Conservation (phyloP, 495 filamentous ascomycete genomes). For the Baudoinia panamericana region DNA sequence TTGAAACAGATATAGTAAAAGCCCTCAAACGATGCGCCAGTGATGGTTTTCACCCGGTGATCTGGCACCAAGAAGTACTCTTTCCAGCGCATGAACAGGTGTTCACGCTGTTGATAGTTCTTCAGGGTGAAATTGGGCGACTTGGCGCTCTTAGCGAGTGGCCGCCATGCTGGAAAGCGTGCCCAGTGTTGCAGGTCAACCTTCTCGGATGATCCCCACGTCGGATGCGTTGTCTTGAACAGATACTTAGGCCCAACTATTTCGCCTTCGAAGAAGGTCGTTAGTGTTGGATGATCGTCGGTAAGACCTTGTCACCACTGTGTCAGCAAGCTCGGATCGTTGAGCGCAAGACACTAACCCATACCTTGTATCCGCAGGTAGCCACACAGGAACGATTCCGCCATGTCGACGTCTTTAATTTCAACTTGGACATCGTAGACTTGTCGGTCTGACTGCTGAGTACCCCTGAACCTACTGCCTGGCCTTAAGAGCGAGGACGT, state of each 20-base stretch:
- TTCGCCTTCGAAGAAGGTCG: conserved; percentile 97
- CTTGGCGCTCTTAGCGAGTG: conserved; percentile 61
- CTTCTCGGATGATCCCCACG: conserved; percentile 87
- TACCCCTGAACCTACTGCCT: conserved; percentile 78
- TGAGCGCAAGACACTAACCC: too few relatives aligned
- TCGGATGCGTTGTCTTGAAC: conserved; percentile 77
- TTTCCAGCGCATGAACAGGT: conserved; percentile 99
- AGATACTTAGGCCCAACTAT: conserved; percentile 92
- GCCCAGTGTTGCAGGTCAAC: conserved; percentile 90
- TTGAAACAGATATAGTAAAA: conserved; percentile 99
- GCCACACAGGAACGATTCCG: conserved; percentile 87
- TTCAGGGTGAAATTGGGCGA: conserved; percentile 55
- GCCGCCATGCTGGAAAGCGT: conserved; percentile 75
- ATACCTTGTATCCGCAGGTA: conserved; percentile 95
- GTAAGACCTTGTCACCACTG: conserved; percentile 63
- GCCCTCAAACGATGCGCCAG: conserved; percentile 91
- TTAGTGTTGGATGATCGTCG: conserved; percentile 87
- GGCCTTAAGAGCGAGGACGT: conserved; percentile 76
- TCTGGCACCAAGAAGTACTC: conserved; percentile 96
- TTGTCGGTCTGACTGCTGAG: conserved; percentile 81
- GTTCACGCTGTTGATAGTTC: conserved; percentile 60
- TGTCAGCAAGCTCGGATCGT: conserved; percentile 1
- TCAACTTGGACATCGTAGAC: conserved; percentile 93
- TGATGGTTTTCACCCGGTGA: conserved; percentile 77
- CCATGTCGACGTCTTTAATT: conserved; percentile 91